Percentiles rank a stretch among this genome's conserved stretches.
Evolutionary conservation across 371 early-diverging fungal species (phyloP).

Genomic region (Dinochytrium kinnereticum): DNA sequence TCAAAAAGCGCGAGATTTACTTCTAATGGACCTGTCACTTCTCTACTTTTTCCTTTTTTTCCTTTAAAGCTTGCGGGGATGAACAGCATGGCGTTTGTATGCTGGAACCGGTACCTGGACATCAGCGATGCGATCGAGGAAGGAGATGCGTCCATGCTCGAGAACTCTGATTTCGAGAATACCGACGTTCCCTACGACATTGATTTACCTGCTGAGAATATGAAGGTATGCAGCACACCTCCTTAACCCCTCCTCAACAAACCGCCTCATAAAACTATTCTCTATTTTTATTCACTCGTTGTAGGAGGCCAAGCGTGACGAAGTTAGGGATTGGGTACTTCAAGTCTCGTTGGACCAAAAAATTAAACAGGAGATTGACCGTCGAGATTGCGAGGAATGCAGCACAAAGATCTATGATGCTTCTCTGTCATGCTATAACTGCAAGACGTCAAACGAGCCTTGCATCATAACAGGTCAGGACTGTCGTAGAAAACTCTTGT

Average conservation of each 20-base stretch:
- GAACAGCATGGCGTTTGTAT: slow-evolving; percentile 63
- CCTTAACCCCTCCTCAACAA: too few species aligned
- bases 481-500: not conserved
- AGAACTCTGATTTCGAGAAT: slow-evolving; percentile 55
- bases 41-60: not conserved
- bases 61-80: slow-evolving; percentile 51
- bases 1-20: too few species aligned
- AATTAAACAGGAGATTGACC: slow-evolving; percentile 55
- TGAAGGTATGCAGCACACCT: too few species aligned
- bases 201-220: slow-evolving; percentile 45
- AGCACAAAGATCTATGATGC: slow-evolving; percentile 56
- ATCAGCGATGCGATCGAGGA: slow-evolving; percentile 63
- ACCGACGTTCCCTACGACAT: slow-evolving; percentile 61
- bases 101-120: slow-evolving; percentile 64
- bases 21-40: not conserved
- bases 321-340: slow-evolving; percentile 63
- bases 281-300: not conserved
- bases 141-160: slow-evolving; percentile 49
- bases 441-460: slow-evolving; percentile 43
- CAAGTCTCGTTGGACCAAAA: slow-evolving; percentile 60
- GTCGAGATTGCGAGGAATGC: slow-evolving; percentile 58
- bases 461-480: slow-evolving; percentile 59
- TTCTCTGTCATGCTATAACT: slow-evolving; percentile 50
- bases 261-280: not conserved
- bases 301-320: slow-evolving; percentile 54